These are phyloP conservation scores for Calocybe gangraenosa DNA, from an alignment of 768 basidiomycete species.

Conservation along the genomic window DNA sequence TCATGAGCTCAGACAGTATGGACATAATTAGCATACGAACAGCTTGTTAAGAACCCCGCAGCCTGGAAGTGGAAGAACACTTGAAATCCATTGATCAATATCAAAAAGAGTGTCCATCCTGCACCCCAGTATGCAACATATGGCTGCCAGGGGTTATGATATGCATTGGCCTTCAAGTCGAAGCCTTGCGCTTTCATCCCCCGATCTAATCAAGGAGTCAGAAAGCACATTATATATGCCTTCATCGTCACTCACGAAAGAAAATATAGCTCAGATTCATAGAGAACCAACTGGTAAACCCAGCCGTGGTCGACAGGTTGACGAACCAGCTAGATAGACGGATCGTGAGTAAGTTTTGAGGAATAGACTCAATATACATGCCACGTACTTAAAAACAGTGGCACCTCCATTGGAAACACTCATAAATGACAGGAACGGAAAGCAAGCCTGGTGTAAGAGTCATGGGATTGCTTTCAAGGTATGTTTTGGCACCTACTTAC, in stretches of 20 bases:
- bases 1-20: not conserved
- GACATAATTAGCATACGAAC: constrained; percentile 21
- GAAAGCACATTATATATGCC: not conserved
- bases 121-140: constrained; percentile 69
- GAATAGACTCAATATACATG: not conserved
- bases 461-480: not conserved
- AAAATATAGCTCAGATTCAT: constrained; percentile 71
- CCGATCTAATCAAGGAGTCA: constrained; percentile 36
- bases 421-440: constrained; percentile 61
- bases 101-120: constrained; percentile 60
- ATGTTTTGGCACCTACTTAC: constrained; percentile 28
- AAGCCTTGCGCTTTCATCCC: constrained; percentile 65
- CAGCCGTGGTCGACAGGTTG: constrained; percentile 61
- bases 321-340: constrained; percentile 55
- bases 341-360: not conserved
- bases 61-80: constrained; percentile 65
- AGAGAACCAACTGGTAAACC: constrained; percentile 64
- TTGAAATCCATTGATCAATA: constrained; percentile 45
- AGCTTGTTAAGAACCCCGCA: constrained; percentile 42
- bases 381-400: constrained; percentile 51
- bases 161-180: constrained; percentile 57
- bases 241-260: constrained; percentile 47
- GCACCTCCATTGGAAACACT: constrained; percentile 50
- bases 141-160: constrained; percentile 59
- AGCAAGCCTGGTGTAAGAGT: constrained; percentile 25